A percentile compares a stretch with the other conserved stretches of the same genome.
phyloP scores from a whole-genome alignment of 768 basidiomycete genomes.

The Trametes cubensis region DNA sequence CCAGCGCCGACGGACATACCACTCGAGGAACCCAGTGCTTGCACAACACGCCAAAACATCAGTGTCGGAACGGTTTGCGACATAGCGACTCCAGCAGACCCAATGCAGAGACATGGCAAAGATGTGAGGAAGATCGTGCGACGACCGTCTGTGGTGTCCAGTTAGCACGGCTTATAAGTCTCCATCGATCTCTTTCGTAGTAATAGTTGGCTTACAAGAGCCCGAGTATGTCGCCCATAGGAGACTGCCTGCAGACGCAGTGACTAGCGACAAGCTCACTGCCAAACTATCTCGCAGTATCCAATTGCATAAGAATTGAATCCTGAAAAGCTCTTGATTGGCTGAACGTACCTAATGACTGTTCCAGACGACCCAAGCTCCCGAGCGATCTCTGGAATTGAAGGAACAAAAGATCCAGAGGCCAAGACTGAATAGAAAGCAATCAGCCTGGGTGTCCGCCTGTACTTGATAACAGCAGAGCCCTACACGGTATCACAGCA shows the following conservation, averaged over 20 bases:
- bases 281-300: constrained; percentile 40
- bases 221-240: constrained; percentile 55
- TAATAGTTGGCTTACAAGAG: constrained; percentile 42
- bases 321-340: not conserved
- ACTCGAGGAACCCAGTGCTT: constrained; percentile 65
- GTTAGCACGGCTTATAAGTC: not conserved
- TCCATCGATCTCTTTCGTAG: not conserved
- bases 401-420: constrained; percentile 69
- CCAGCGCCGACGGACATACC: constrained; percentile 59
- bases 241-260: constrained; percentile 48
- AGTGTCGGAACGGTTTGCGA: constrained; percentile 48
- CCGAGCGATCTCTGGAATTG: constrained; percentile 70
- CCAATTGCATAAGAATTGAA: no score
- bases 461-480: not conserved
- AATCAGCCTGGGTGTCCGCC: not conserved
- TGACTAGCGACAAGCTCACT: constrained; percentile 53
- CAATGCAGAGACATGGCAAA: constrained; percentile 60
- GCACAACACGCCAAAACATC: constrained; percentile 64
- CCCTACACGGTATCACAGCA: constrained; percentile 65
- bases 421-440: constrained; percentile 57
- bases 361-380: constrained; percentile 62
- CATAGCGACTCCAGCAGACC: constrained; percentile 60
- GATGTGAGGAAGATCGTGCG: constrained; percentile 59
- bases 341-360: constrained; percentile 52
- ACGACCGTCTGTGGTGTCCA: constrained; percentile 56